These are phyloP conservation scores for Pleoardoris graminearum DNA, from an alignment of 2,329 filamentous ascomycete genomes.

Conservation along the genomic window DNA sequence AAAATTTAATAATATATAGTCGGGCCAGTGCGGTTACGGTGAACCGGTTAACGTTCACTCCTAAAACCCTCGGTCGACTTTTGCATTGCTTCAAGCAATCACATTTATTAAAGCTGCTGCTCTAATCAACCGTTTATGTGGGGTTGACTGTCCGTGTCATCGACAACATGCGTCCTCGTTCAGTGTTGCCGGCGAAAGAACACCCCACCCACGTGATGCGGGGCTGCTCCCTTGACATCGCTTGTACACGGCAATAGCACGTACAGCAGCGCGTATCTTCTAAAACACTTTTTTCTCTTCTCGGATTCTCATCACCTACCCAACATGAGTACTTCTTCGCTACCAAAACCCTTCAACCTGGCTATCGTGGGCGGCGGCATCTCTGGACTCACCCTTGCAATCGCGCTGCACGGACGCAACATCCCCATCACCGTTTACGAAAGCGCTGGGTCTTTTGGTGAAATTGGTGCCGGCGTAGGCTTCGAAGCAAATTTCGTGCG, in stretches of 20 bases:
- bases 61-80: too few species aligned
- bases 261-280: not conserved
- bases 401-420: conserved; percentile 52
- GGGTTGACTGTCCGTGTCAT: too few species aligned
- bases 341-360: conserved; percentile 44
- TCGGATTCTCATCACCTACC: not conserved
- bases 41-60: too few species aligned
- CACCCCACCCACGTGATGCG: not conserved
- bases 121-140: too few species aligned
- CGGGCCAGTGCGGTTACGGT: too few species aligned
- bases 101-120: too few species aligned
- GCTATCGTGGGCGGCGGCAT: conserved; percentile 66
- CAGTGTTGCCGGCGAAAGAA: too few species aligned
- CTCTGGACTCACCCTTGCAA: conserved; percentile 57
- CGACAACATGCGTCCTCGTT: too few species aligned
- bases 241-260: not conserved
- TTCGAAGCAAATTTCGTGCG: conserved; percentile 38
- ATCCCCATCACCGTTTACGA: conserved; percentile 59
- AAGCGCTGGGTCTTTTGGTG: conserved; percentile 56
- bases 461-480: conserved; percentile 62
- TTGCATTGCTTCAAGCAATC: too few species aligned
- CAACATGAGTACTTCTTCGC: conserved; percentile 2
- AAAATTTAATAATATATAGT: too few species aligned
- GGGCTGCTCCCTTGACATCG: not conserved
- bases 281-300: not conserved